These are phyloP conservation scores for Argentina anserina DNA, from an alignment of 306 rosid genomes.

Conservation along the genomic window DNA sequence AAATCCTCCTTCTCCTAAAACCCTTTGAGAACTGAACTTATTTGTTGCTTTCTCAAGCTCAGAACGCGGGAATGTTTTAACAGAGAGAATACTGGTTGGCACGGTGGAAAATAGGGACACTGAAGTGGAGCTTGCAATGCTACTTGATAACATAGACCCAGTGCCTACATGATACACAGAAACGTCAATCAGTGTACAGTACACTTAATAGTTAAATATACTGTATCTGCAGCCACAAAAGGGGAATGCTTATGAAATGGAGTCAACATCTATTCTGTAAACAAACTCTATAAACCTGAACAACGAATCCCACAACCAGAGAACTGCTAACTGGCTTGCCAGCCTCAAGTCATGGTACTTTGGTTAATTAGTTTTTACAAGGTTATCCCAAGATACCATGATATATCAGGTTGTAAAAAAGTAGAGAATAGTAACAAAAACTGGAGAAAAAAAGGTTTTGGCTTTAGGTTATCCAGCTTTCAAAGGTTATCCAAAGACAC, in stretches of 20 bases:
- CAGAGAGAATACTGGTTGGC: conserved; percentile 69
- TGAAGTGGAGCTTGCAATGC: conserved; percentile 76
- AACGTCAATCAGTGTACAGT: conserved; percentile 2
- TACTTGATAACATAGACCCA: conserved; percentile 65
- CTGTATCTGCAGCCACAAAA: not conserved
- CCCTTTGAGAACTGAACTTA: conserved; percentile 63
- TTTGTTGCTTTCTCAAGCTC: conserved; percentile 90
- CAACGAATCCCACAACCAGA: not conserved
- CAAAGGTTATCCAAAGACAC: not conserved
- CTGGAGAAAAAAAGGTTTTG: not conserved
- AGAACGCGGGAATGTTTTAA: conserved; percentile 66
- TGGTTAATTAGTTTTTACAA: not conserved
- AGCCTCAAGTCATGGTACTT: not conserved
- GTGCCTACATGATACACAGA: conserved; percentile 47
- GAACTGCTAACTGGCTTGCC: not conserved
- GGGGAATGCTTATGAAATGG: not conserved
- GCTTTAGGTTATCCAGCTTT: not conserved
- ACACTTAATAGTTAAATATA: not conserved
- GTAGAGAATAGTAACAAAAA: not conserved
- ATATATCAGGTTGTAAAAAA: not conserved
- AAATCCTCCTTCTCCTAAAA: conserved; percentile 97
- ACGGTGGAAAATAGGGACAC: conserved; percentile 63
- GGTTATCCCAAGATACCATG: not conserved
- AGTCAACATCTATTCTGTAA: not conserved
- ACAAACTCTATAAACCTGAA: conserved; percentile 8